Evolutionary conservation across 2,329 filamentous ascomycete species (phyloP), one percentile per base, ranked within the genome.

Genomic region (Cucurbitaria berberidis): DNA sequence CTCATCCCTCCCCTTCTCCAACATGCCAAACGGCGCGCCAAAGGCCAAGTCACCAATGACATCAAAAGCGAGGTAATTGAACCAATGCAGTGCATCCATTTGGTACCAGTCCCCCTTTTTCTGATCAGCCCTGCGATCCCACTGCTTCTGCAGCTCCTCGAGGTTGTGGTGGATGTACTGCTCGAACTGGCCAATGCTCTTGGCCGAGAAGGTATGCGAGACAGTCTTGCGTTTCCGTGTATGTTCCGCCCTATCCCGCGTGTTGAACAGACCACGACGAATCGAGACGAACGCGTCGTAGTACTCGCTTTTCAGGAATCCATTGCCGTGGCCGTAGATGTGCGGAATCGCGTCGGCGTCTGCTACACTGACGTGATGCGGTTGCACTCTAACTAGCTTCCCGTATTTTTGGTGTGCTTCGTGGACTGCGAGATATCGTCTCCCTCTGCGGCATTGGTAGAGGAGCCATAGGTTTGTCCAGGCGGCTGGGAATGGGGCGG

Each of bases 271-370:
- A 18, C 91, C 91, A 11, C 90, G 85, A 45, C 84, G 85, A 68
- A 96, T 96, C 11, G 89, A 93, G 48, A 96, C 91, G 66, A 96
- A 96, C 44, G 90, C 89, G 67, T 96, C 91, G 66, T 96, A 96
- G 77, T 93, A 96, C 2, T 93, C 87, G 36, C 89, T 77, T 68
- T 82, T 82, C 51, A 81, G 59, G 56, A 81, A 81, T 1, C 80
- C 80, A 51, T 79, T 82, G 9, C 80, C 79, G 57, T 81, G 79
- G 15, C 91, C 91, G 64, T 96, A 96, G 48, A 96, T 85, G 40
- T 81, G 75, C 13, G 82, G 82, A 48, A 96, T 93, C 1, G 90
- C 91, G n/a, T 82, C 82, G 24, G 89, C 87, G 68, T 96, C 90
- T 48, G 89, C 90, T 49, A 97, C 80, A 51, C 89, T 92, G 63